Evolutionary conservation across 257 asterid species (phyloP).

Genomic region (Anisodus acutangulus): DNA sequence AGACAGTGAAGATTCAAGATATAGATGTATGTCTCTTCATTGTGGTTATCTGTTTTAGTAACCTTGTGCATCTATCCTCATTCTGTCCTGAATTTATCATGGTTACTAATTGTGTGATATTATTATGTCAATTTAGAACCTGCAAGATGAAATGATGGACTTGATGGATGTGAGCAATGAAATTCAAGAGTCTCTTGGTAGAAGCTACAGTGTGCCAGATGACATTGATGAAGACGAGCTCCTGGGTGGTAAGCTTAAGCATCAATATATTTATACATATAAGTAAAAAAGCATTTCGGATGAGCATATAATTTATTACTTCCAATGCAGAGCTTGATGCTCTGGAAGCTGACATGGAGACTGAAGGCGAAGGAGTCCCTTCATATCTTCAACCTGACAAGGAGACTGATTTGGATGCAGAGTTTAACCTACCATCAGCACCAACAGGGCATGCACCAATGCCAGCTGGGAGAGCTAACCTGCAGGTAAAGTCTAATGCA

Average conservation of each 20-base stretch:
- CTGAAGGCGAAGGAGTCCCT: constrained; percentile 86
- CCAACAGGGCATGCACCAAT: constrained; percentile 69
- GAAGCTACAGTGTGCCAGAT: constrained; percentile 95
- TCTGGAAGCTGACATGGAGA: constrained; percentile 95
- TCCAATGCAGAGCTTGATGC: constrained; percentile 89
- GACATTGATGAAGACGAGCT: constrained; percentile 96
- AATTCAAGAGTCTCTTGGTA: constrained; percentile 95
- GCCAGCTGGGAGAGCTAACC: constrained; percentile 57
- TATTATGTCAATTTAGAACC: constrained; percentile 48
- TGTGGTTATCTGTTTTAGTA: background rate
- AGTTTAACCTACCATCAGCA: constrained; percentile 91
- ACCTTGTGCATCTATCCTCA: background rate
- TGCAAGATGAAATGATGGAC: constrained; percentile 99
- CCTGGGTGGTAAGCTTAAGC: constrained; percentile 77
- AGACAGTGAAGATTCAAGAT: constrained; percentile 97
- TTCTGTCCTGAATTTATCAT: background rate
- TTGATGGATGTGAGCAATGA: constrained; percentile 97
- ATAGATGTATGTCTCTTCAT: constrained; percentile 68
- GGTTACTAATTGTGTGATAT: constrained; percentile 23
- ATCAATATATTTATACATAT: constrained; percentile 15
- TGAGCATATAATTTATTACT: background rate
- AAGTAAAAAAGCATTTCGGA: background rate
- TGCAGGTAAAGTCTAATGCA: constrained; percentile 54
- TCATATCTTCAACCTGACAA: constrained; percentile 92
- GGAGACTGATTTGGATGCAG: constrained; percentile 72